Evolutionary conservation across 768 basidiomycete species (phyloP), one percentile per base, ranked within the genome.

Genomic region (Chiua virens): DNA sequence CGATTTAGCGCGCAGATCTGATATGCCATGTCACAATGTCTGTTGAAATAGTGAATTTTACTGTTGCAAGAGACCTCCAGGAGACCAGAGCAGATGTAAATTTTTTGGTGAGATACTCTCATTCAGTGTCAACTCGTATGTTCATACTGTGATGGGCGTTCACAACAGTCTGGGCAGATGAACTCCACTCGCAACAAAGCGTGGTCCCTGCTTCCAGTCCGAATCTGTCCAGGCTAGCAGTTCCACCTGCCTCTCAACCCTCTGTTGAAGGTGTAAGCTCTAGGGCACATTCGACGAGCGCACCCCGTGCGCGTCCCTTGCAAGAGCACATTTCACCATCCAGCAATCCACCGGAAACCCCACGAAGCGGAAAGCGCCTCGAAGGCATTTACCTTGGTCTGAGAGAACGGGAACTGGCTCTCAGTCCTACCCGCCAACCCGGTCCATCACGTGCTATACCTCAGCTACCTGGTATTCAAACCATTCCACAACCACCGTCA

Each of bases 31-130:
- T 30, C 30, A 30, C 30, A 10, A 27, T 14, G 13, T 23, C 39
- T 34, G 38, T 40, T 37, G 38, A 34, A 39, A 56, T 49, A 68
- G 68, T 55, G 72, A 57, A 28, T 80, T 75, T 58, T 80, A 73
- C 47, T 57, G 61, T 41, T 80, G 79, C 53, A 49, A 64, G 13
- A 68, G 67, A 53, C 21, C 34, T 10, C 27, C 10, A 30, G 50
- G 30, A 18, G 51, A 55, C 34, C 4, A 11, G 14, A 49, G 18
- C 20, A 65, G 21, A 48, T 69, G 67, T 45, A 42, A 59, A 11
- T 80, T 79, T 53, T 80, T 73, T 52, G 50, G 79, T 78, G 61
- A 42, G 66, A 49, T 40, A 1, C 17, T 15, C 3, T 48, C 27
- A 17, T 0, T 22, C 20, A 18, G 50, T 23, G 23, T 38, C 7